Evolutionary conservation across 768 basidiomycete genomes (phyloP), one percentile per base, ranked within the genome.

Genomic region (Mycena vitilis): DNA sequence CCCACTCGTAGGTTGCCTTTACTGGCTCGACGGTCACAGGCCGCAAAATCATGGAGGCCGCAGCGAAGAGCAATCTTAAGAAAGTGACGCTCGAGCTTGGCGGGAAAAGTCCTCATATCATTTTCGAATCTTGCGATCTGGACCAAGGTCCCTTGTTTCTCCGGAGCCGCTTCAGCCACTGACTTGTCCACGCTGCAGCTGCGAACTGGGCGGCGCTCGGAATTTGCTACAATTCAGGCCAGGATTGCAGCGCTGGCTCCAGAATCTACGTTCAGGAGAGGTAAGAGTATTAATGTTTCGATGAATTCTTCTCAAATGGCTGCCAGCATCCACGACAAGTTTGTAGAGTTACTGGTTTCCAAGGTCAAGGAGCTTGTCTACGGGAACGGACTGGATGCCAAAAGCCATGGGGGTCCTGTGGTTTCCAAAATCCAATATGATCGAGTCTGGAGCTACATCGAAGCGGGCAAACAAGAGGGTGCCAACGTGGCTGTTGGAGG

Each of bases 41-140:
- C 25, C 87, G 95, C 25, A 93, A 91, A 75, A 89, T 99, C 75
- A 91, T 95, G 89, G 89, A 92, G 75, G 95, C 96, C 16, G 95
- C 96, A 2, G 95, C 96, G 10, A 91, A 91, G 78, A 94, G 92
- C 73, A 99, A 99, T 81, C 80, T 98, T 70, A 99, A 99, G 81
- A 97, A 97, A 85, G 86, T 98, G 48, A 95, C 95, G 23, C 86
- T 99, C 57, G 97, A 99, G 78, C 88, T 99, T 7, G 96, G 96
- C 38, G 96, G 96, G 51, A 98, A 98, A 81, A 94, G 92, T 30
- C 94, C 94, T 20, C 90, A 95, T 71, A 81, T 99, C 68, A 83
- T 98, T 70, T 98, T 98, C 74, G 92, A 95, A 73, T 93, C 92
- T 48, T 96, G 96, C 44, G 92, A 98, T 78, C 81, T 98, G 65